Evolutionary conservation across 2,329 filamentous ascomycete genomes (phyloP).

Genomic region (Sporothrix inflata): DNA sequence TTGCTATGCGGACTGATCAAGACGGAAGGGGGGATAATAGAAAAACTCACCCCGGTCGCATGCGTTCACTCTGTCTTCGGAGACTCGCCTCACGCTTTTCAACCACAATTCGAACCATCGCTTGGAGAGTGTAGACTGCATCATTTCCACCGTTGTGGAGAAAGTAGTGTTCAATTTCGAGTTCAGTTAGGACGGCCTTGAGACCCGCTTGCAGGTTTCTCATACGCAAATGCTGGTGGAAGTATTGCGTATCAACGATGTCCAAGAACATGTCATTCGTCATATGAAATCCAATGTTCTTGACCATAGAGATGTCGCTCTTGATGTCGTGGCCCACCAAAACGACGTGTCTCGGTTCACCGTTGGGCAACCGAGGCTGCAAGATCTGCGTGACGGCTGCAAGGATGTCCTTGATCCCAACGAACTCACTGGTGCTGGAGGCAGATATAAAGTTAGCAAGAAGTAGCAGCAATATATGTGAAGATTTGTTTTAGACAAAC

Average conservation of each 20-base stretch:
- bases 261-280: slow-evolving; percentile 61
- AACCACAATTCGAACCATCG: slow-evolving; percentile 66
- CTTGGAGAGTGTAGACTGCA: slow-evolving; percentile 76
- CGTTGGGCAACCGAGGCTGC: slow-evolving; percentile 13
- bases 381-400: slow-evolving; percentile 39
- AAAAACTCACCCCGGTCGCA: background rate
- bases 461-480: background rate
- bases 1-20: background rate
- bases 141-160: slow-evolving; percentile 92
- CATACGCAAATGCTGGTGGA: slow-evolving; percentile 67
- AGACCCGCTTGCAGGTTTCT: slow-evolving; percentile 61
- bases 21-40: too few species aligned
- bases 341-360: slow-evolving; percentile 55
- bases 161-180: slow-evolving; percentile 65
- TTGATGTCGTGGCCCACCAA: slow-evolving; percentile 77
- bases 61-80: slow-evolving; percentile 26
- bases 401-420: slow-evolving; percentile 42
- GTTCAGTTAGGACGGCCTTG: slow-evolving; percentile 60
- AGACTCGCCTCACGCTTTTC: slow-evolving; percentile 40
- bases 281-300: slow-evolving; percentile 65
- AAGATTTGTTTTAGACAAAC: background rate
- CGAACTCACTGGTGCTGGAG: slow-evolving; percentile 40
- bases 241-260: slow-evolving; percentile 70
- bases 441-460: background rate
- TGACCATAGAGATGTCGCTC: slow-evolving; percentile 70